Evolutionary conservation across 2,329 filamentous ascomycete species (phyloP), one percentile per base, ranked within the genome.

Genomic region (Purpureocillium lavendulum): DNA sequence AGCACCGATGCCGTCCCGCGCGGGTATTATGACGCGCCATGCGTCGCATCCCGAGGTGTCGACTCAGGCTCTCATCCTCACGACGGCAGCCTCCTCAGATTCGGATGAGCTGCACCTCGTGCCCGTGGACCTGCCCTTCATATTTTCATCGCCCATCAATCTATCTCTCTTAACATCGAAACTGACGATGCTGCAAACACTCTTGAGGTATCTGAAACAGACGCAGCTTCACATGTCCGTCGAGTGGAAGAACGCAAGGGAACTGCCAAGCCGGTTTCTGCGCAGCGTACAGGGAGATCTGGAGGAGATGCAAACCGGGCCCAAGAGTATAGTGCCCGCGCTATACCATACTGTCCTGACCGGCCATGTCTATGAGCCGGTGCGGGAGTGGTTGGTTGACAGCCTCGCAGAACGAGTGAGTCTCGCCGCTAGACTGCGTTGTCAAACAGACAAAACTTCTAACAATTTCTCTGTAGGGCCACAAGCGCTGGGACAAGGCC

Each of bases 401-500:
- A 84, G 84, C 47, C 65, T 96, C 24, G 77, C 80, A 7, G 87
- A 94, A 55, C 70, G 86, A 45, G 86, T 89, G 67, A 53, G 75
- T 59, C 24, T 30, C 4, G 7, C 24, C 15, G 18, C 21, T 29
- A 9, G 13, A 21, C 17, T 30, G 33, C 15, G 16, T 9, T 12
- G 36, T 31, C 31, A 38, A 38, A 46, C 40, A 30, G 18, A 41
- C 51, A 35, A n/a, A n/a, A n/a, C n/a, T n/a, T n/a, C 53, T 47
- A 40, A 42, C 43, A 6, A 5, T 26, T 10, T 26, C 21, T 5
- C 10, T 5, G 34, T 31, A 92, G 83, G 88, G 88, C 1, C 86
- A 94, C 52, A 96, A 95, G 61, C 74, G 92, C 36, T 98, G 92
- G 92, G 89, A 97, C 46, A 94, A 90, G 54, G 82, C 85, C 6